Percentiles rank a stretch among this genome's conserved stretches.
Evolutionary conservation across 1,284 basidiomycete genomes (phyloP).

Genomic region (Takashimella koratensis): DNA sequence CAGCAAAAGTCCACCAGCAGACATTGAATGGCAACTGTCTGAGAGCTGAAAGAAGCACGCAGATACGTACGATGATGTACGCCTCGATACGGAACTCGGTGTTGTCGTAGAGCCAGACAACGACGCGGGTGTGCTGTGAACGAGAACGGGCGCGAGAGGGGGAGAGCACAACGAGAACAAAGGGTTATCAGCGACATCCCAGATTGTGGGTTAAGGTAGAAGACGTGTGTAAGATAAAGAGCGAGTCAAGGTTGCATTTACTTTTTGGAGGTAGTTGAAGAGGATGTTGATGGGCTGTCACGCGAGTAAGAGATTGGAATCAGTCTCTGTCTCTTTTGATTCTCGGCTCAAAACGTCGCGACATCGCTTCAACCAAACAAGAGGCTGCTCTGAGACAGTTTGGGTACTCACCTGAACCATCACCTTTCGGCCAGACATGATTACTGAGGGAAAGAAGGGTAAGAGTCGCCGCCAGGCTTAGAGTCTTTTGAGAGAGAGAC

Average conservation of each 20-base stretch:
- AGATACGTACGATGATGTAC: constrained; percentile 78
- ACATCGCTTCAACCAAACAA: too few relatives aligned
- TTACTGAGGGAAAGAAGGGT: too few relatives aligned
- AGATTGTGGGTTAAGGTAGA: too few relatives aligned
- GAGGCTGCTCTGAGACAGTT: too few relatives aligned
- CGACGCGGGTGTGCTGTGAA: constrained; percentile 72
- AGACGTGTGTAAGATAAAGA: not conserved
- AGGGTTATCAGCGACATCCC: too few relatives aligned
- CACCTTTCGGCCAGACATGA: constrained; percentile 89
- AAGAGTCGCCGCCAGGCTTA: too few relatives aligned
- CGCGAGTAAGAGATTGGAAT: not conserved
- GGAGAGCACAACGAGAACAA: not conserved
- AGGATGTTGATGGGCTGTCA: constrained; percentile 79
- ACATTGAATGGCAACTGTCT: constrained; percentile 1
- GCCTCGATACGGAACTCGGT: constrained; percentile 96
- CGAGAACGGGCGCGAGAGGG: not conserved
- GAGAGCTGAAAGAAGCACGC: constrained; percentile 7
- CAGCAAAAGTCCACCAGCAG: not conserved
- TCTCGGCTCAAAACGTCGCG: too few relatives aligned
- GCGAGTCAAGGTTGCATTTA: too few relatives aligned
- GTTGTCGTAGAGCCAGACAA: constrained; percentile 97
- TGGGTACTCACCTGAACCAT: constrained; percentile 92
- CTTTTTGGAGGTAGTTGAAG: constrained; percentile 90
- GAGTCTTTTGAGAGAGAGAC: too few relatives aligned
- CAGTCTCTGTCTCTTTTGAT: too few relatives aligned